Evolutionary conservation across 1,139 yeast species (phyloP), one percentile per base, ranked within the genome.

Genomic region (Debaryomyces robertsiae): DNA sequence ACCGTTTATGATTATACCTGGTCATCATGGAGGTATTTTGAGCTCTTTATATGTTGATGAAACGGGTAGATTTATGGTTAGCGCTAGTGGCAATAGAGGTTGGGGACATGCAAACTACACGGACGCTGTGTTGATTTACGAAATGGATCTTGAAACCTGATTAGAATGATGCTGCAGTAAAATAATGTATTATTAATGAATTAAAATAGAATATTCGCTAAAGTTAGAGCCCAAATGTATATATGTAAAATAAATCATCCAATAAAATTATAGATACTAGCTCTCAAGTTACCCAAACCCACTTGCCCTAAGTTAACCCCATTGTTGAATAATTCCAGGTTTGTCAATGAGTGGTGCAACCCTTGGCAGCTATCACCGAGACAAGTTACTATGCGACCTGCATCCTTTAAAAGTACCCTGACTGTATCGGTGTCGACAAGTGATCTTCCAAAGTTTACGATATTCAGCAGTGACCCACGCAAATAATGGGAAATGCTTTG

Each of bases 81-180:
- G 96, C 56, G 84, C 98, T 1, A 86, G 96, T 61, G 98, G 98
- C 6, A 88, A 86, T 51, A 77, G 98, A 55, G 98, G 98, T 3
- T 91, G 97, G 97, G 78, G 77, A 1, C 93, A 85, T 54, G 87
- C 95, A 2, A 66, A 71, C 25, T 77, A 82, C 30, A 85, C 95
- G 0, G 98, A 93, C 47, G 77, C 83, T 22, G 86, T 87, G 6
- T 74, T 90, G 53, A 73, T 90, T 30, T 91, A 90, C 60, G 95
- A 90, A 57, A 82, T 91, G 30, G 76, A 72, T 40, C 65, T 64
- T 46, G 68, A 60, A 36, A 52, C 17, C 30, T 37, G 25, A 18
- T 13, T 9, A 15, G 22, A 17, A 22, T 30, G 32, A 27, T 41
- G 38, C 38, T 38, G 39, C 30, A 33, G 18, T 39, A 32, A 24